Base-by-base conservation (phyloP, 2,329 filamentous ascomycete species). In the Phyllosticta ampelicida region DNA sequence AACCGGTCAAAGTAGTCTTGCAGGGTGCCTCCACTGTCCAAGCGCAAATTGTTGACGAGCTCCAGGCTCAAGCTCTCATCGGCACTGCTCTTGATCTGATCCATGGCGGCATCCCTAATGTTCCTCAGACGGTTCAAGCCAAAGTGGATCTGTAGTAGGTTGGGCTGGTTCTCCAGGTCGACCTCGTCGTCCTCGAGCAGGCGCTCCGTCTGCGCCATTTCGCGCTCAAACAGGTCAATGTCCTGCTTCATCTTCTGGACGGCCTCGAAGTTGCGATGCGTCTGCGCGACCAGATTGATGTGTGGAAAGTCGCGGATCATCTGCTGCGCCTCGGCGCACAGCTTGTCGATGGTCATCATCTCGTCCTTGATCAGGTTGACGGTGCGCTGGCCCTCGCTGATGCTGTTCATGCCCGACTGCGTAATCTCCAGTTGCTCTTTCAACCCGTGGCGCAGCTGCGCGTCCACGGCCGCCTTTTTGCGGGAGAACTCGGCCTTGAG, bases 261-360 rank as follows among this genome's bases (percentile, higher is more conserved):
- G 51, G 90, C 89, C 67, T 88, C 89, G 70, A 99, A 99, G 75
- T 99, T 96, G 63, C 92, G 84, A 74, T 99, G 94, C 64, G 95
- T 94, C 74, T 96, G 89, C 58, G 92, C 92, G 57, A 95, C 88
- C 61, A 89, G 77, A 71, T 95, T 94, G 78, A 95, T 94, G 69
- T 90, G 89, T 36, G 87, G 86, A 73, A 99, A 97, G 77, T 99
- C 94, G 68, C 88, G 86, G 68, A 99, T 96, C 84, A 96, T 96
- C 70, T 89, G 90, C 77, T 97, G 92, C 57, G 91, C 91, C 74
- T 99, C 95, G 62, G 91, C 90, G 76, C 94, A 99, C 63, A 99
- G 83, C 75, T 89, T 90, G 77, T 99, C 94, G 67, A 99, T 97
- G 75, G 92, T 95, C 79, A 95, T 90, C 84, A 99, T 94, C 77